phyloP scores from a whole-genome alignment of 78 protist genomes.

The slime mould (Dictyostelium discoideum) region dicty_2.7 NC_007088.5:178501-179000 shows the following conservation, averaged over 20 bases:
- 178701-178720: conserved; percentile 53
- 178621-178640: conserved; percentile 38
- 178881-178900: conserved; percentile 42
- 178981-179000: conserved; percentile 58
- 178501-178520: conserved; percentile 71
- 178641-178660: conserved; percentile 62
- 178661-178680: conserved; percentile 48
- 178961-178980: conserved; percentile 46
- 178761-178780: conserved; percentile 56
- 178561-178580: conserved; percentile 25
- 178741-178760: conserved; percentile 15
- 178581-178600: conserved; percentile 41
- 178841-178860: not conserved
- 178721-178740: conserved; percentile 36
- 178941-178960: conserved; percentile 16
- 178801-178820: not conserved
- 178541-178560: conserved; percentile 33
- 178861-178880: conserved; percentile 18
- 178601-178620: not conserved
- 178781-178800: not conserved
- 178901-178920: conserved; percentile 43
- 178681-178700: conserved; percentile 55
- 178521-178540: conserved; percentile 57
- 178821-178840: not conserved
- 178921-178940: conserved; percentile 48